Conservation (phyloP, 805 yeast species). For the Candida patagonica region DNA sequence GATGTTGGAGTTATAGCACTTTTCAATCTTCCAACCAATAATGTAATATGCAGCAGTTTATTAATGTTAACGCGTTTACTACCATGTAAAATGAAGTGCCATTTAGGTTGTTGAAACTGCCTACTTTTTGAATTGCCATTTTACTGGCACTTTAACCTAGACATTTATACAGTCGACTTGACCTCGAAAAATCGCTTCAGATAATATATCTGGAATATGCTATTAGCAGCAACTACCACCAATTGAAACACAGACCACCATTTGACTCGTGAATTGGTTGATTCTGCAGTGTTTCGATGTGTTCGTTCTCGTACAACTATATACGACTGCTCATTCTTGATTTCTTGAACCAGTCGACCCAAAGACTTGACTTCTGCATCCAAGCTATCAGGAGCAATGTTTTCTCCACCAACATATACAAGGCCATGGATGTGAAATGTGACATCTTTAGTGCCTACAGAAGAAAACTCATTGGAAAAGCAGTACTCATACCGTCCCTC, state of each 20-base stretch:
- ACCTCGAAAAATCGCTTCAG: slow-evolving; percentile 94
- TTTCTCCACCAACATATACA: slow-evolving; percentile 71
- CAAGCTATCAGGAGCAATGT: slow-evolving; percentile 65
- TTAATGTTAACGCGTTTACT: too few relatives aligned
- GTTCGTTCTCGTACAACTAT: slow-evolving; percentile 93
- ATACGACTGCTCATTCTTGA: slow-evolving; percentile 82
- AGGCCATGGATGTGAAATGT: slow-evolving; percentile 94
- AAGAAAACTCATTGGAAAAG: slow-evolving; percentile 77
- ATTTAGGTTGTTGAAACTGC: not conserved
- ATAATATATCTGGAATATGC: slow-evolving; percentile 88
- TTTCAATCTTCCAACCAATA: not conserved
- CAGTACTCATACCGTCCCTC: slow-evolving; percentile 79
- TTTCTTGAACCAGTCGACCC: slow-evolving; percentile 68
- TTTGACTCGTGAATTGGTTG: slow-evolving; percentile 91
- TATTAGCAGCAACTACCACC: slow-evolving; percentile 73
- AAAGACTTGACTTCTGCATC: slow-evolving; percentile 77
- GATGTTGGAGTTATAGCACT: too few relatives aligned
- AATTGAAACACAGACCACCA: slow-evolving; percentile 97
- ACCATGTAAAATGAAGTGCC: not conserved
- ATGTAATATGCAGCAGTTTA: not conserved
- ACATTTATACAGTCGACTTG: slow-evolving; percentile 63
- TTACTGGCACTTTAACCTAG: not conserved
- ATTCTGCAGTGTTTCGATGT: slow-evolving; percentile 97
- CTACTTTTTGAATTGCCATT: not conserved
- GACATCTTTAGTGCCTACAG: slow-evolving; percentile 73